Evolutionary conservation across 2,329 filamentous ascomycete genomes (phyloP).

Genomic region (Penicillium sp.): DNA sequence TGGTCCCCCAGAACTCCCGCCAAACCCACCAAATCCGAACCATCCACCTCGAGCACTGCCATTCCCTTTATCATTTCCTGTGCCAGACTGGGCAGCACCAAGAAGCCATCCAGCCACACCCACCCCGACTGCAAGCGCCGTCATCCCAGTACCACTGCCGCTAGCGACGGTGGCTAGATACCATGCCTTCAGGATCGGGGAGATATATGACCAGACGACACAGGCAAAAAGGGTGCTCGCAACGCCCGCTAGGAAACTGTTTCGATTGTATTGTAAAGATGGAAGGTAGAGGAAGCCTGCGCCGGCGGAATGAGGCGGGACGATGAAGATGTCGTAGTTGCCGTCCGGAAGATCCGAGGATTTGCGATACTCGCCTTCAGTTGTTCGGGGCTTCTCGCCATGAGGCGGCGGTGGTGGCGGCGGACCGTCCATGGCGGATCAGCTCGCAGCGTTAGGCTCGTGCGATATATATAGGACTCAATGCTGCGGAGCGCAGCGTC

Average conservation of each 20-base stretch:
- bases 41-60: constrained; percentile 26
- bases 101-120: constrained; percentile 75
- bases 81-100: constrained; percentile 57
- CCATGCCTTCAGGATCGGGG: constrained; percentile 71
- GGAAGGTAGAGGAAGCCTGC: constrained; percentile 92
- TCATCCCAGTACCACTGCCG: constrained; percentile 69
- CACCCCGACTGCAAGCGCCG: constrained; percentile 67
- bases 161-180: constrained; percentile 66
- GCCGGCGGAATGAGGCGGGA: constrained; percentile 85
- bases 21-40: constrained; percentile 24
- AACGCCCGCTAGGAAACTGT: constrained; percentile 87
- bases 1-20: constrained; percentile 13
- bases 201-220: constrained; percentile 66
- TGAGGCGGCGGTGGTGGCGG: constrained; percentile 81
- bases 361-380: constrained; percentile 49
- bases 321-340: constrained; percentile 96
- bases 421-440: constrained; percentile 41
- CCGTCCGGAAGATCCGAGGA: constrained; percentile 68
- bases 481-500: constrained; percentile 6
- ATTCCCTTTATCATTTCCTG: constrained; percentile 28
- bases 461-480: constrained; percentile 8
- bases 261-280: constrained; percentile 76
- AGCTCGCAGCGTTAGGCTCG: neutral
- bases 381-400: constrained; percentile 69
- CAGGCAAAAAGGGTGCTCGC: constrained; percentile 70